Evolutionary conservation across 1,284 basidiomycete genomes (phyloP).

Genomic region (Hymenochaete sp.): DNA sequence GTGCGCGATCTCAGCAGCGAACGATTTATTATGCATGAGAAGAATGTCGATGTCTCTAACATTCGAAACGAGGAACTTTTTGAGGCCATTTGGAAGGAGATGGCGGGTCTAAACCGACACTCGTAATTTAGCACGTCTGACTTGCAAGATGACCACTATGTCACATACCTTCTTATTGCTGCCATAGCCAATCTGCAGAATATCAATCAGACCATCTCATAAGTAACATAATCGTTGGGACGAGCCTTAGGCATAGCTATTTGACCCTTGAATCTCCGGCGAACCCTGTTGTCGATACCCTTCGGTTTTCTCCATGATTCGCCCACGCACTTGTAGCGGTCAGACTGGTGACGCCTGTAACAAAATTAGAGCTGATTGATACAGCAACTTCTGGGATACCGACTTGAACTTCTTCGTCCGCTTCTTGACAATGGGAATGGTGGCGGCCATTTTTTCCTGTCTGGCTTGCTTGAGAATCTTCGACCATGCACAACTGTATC

Average conservation of each 20-base stretch:
- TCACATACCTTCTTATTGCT: constrained; percentile 64
- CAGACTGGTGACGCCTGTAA: constrained; percentile 88
- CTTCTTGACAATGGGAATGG: constrained; percentile 92
- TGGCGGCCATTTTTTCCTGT: constrained; percentile 79
- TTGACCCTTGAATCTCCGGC: constrained; percentile 94
- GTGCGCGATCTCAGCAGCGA: constrained; percentile 96
- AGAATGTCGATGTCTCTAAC: constrained; percentile 87
- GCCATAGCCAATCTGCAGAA: constrained; percentile 65
- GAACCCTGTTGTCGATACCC: constrained; percentile 94
- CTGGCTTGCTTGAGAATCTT: no score
- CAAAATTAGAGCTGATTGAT: constrained; percentile 19
- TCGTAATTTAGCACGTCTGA: background rate
- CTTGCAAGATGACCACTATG: background rate
- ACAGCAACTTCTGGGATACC: constrained; percentile 26
- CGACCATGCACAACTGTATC: no score
- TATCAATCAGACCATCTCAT: constrained; percentile 5
- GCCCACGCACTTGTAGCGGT: constrained; percentile 92
- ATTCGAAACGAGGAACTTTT: constrained; percentile 92
- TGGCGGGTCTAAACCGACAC: constrained; percentile 63
- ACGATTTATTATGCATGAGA: constrained; percentile 97
- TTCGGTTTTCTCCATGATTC: constrained; percentile 98
- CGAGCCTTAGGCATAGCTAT: constrained; percentile 87
- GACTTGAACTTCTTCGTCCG: constrained; percentile 93
- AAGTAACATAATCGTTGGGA: constrained; percentile 15
- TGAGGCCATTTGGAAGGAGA: constrained; percentile 88